Evolutionary conservation across 2,329 filamentous ascomycete genomes (phyloP).

Genomic region (Sporothrix pseudoabietina): DNA sequence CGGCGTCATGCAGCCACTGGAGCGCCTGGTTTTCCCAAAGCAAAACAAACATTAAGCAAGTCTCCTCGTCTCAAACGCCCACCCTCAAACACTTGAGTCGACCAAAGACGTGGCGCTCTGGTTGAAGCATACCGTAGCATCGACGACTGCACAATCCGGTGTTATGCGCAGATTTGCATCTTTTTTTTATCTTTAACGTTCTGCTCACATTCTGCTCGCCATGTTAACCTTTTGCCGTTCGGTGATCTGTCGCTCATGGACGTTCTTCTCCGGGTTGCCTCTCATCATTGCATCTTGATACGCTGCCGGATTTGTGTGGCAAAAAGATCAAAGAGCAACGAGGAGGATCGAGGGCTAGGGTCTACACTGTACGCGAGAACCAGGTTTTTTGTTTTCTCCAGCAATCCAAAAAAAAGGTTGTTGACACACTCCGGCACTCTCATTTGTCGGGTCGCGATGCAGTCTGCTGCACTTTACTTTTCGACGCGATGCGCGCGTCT

Average conservation of each 20-base stretch:
- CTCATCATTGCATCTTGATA: background rate
- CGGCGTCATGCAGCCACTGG: conserved; percentile 28
- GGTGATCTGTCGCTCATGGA: background rate
- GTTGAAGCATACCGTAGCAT: background rate
- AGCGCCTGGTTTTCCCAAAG: background rate
- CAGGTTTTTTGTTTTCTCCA: conserved; percentile 12
- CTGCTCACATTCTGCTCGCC: background rate
- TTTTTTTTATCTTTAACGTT: background rate
- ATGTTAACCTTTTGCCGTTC: background rate
- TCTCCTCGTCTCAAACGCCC: conserved; percentile 1
- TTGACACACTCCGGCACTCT: background rate
- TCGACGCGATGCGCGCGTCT: conserved; percentile 8
- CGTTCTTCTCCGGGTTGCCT: background rate
- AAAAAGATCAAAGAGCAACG: background rate
- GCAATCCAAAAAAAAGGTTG: background rate
- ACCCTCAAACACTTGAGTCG: background rate
- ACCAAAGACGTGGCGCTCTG: background rate
- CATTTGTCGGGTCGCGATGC: conserved; percentile 7
- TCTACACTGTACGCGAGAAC: conserved; percentile 9
- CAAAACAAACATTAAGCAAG: background rate
- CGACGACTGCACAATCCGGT: conserved; percentile 14
- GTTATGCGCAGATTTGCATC: background rate
- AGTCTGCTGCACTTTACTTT: background rate
- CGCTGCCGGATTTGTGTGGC: conserved; percentile 15
- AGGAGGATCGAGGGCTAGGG: background rate